Evolutionary conservation across 2,329 filamentous ascomycete species (phyloP), one percentile per base, ranked within the genome.

Genomic region (Ophiocordyceps australis): DNA sequence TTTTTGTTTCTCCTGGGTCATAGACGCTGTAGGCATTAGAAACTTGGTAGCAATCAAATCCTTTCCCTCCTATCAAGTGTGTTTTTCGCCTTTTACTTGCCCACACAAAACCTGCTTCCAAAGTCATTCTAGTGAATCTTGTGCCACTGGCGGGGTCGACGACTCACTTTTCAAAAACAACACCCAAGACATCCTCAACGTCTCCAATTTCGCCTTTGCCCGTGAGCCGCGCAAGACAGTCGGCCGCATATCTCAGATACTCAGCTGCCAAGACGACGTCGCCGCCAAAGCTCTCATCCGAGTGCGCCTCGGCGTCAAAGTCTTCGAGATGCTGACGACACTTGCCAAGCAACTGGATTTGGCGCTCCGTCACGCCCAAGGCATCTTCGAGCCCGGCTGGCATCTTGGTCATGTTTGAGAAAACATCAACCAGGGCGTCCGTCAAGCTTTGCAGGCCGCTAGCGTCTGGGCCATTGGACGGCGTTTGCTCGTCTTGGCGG

Each of bases 131-230:
- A 17, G 13, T 13, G 8, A 24, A 25, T n/a, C n/a, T n/a, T n/a
- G n/a, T n/a, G n/a, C n/a, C n/a, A n/a, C n/a, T n/a, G n/a, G n/a
- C n/a, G n/a, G n/a, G n/a, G n/a, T n/a, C n/a, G n/a, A 5, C 9
- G 8, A 67, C 69, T 60, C 55, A 92, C 80, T 92, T 95, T 49
- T 95, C 86, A 54, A 98, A 98, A 4, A 98, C 85, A 14, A 98
- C 85, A 0, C 89, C 89, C 23, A 98, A 54, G 7, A 98, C 81
- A 44, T 95, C 89, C 46, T 98, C 86, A 11, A 95, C 82, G 49
- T 95, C 86, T 3, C 83, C 80, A 21, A 66, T 68, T 39, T 83
- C 80, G 1, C 83, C 85, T 28, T 70, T 70, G 1, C 89, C 89
- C 1, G 83, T 95, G 39, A 95, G 92, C 30, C 73, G 70, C 3